Conservation (phyloP, 202 grass and related monocot species). For the Elaeis oleifera region DNA sequence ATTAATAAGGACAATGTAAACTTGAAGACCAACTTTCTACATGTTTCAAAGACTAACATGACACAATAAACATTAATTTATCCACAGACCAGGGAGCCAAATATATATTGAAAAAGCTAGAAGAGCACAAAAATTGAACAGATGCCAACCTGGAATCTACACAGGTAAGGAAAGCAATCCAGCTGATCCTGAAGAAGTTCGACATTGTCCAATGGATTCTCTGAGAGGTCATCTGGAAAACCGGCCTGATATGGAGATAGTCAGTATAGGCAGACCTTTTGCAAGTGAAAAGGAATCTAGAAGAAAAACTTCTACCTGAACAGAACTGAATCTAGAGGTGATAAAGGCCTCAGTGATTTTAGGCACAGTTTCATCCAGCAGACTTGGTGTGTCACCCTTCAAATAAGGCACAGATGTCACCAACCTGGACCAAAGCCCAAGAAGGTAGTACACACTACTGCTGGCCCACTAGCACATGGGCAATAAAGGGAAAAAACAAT, state of each 20-base stretch:
- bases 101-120: not conserved
- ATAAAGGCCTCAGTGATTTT: slow-evolving; percentile 98
- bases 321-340: slow-evolving; percentile 90
- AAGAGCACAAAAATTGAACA: slow-evolving; percentile 3
- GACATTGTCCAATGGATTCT: slow-evolving; percentile 87
- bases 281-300: no score
- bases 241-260: slow-evolving; percentile 52
- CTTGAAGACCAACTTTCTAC: no score
- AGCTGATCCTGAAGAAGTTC: slow-evolving; percentile 97
- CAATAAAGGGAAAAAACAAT: slow-evolving; percentile 4
- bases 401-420: slow-evolving; percentile 98
- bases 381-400: slow-evolving; percentile 85
- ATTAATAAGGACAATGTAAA: no score
- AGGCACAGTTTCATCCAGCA: slow-evolving; percentile 95
- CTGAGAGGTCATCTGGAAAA: slow-evolving; percentile 54
- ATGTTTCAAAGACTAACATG: no score
- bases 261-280: not conserved
- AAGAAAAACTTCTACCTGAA: slow-evolving; percentile 58
- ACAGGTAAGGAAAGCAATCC: slow-evolving; percentile 96
- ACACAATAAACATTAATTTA: no score
- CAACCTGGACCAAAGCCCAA: slow-evolving; percentile 92
- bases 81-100: not conserved
- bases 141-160: slow-evolving; percentile 84
- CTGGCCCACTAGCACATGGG: slow-evolving; percentile 79
- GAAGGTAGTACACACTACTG: slow-evolving; percentile 93